Percentiles rank a stretch among this genome's conserved stretches.
Conservation (phyloP, 371 early-diverging fungal species). For the Mortierella sp. region DNA sequence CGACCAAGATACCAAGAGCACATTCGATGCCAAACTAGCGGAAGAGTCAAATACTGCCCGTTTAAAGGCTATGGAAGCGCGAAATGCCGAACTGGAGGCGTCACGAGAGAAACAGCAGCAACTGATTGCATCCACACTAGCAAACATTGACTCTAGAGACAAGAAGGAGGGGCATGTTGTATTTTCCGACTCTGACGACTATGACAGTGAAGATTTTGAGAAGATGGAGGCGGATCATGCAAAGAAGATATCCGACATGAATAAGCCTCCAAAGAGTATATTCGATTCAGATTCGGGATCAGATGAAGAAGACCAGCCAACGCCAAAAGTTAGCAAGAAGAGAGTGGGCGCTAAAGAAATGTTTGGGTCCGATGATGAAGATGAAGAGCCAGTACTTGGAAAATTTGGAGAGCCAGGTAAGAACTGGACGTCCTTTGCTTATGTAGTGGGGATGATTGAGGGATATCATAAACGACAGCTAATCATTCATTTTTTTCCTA, state of each 20-base stretch:
- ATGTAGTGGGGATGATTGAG: not conserved
- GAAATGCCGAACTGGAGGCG: slow-evolving; percentile 36
- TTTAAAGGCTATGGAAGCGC: slow-evolving; percentile 41
- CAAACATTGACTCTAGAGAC: slow-evolving; percentile 51
- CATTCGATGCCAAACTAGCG: slow-evolving; percentile 20
- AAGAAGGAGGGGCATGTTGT: slow-evolving; percentile 53
- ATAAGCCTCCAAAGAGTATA: slow-evolving; percentile 63
- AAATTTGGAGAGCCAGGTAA: slow-evolving; percentile 31
- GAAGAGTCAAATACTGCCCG: slow-evolving; percentile 47
- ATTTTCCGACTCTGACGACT: slow-evolving; percentile 49
- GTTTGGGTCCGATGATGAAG: slow-evolving; percentile 54
- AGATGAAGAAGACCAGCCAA: slow-evolving; percentile 20
- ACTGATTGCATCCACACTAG: slow-evolving; percentile 43
- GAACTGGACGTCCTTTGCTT: not conserved
- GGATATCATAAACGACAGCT: too few species aligned
- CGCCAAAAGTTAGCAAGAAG: slow-evolving; percentile 2
- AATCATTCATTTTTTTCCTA: too few species aligned
- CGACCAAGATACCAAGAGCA: slow-evolving; percentile 28
- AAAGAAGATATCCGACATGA: slow-evolving; percentile 30
- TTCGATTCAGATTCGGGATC: slow-evolving; percentile 66
- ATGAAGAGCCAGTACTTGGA: slow-evolving; percentile 31
- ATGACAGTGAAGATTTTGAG: slow-evolving; percentile 46
- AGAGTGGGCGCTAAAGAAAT: slow-evolving; percentile 32
- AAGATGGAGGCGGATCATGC: slow-evolving; percentile 44
- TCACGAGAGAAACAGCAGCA: slow-evolving; percentile 47